phyloP scores from a whole-genome alignment of 306 rosid species.

The Cucurbita argyrosperma region DNA sequence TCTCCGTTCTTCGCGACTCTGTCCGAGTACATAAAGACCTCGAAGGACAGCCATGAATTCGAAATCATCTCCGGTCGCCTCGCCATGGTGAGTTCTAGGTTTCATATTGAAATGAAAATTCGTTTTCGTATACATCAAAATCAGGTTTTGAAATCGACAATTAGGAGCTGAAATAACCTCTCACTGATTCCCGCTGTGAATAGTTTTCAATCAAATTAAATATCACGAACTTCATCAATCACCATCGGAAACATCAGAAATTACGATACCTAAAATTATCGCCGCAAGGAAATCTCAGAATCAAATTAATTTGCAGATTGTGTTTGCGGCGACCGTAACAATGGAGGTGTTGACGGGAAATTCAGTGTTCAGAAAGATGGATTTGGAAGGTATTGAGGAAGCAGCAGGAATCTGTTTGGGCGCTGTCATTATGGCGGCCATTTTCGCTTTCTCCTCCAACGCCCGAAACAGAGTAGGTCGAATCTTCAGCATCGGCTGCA shows the following conservation, averaged over 20 bases:
- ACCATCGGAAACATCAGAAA: background rate
- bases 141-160: background rate
- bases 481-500: slow-evolving; percentile 51
- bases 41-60: slow-evolving; percentile 77
- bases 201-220: background rate
- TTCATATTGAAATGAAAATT: background rate
- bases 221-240: background rate
- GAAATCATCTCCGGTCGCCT: slow-evolving; percentile 88
- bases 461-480: slow-evolving; percentile 55
- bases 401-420: slow-evolving; percentile 72
- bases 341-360: slow-evolving; percentile 59
- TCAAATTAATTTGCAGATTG: slow-evolving; percentile 32
- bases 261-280: background rate
- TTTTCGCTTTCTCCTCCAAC: slow-evolving; percentile 66
- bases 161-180: background rate
- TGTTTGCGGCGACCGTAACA: slow-evolving; percentile 66
- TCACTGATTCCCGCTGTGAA: background rate
- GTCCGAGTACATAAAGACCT: slow-evolving; percentile 68
- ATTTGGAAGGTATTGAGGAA: slow-evolving; percentile 46
- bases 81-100: slow-evolving; percentile 58
- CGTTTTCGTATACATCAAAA: background rate
- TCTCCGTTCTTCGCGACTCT: slow-evolving; percentile 58
- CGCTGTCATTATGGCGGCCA: slow-evolving; percentile 52
- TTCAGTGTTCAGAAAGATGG: slow-evolving; percentile 74
- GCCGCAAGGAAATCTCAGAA: background rate